Evolutionary conservation across 352 stramenopile species (phyloP).

Genomic region (Globisporangium irregulare): DNA sequence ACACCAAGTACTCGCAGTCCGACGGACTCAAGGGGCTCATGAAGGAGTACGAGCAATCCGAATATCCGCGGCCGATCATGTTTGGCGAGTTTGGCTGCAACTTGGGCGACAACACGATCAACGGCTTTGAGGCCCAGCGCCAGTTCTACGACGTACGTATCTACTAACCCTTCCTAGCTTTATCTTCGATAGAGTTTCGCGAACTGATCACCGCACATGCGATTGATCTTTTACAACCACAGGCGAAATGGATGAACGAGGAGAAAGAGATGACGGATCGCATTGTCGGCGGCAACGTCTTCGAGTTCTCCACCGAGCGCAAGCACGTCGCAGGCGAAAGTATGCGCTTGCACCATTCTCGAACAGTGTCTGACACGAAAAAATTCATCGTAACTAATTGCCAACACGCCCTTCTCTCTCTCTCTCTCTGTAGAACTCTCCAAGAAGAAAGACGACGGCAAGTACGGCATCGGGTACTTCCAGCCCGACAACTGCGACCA

Average conservation of each 20-base stretch:
- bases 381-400: not conserved
- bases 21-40: conserved; percentile 62
- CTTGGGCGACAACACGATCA: conserved; percentile 55
- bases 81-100: conserved; percentile 82
- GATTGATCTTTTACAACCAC: not conserved
- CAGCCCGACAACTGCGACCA: conserved; percentile 68
- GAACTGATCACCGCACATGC: not conserved
- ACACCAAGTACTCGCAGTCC: conserved; percentile 54
- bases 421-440: conserved; percentile 15
- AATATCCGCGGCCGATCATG: conserved; percentile 62
- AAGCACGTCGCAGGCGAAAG: conserved; percentile 37
- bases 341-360: conserved; percentile 8
- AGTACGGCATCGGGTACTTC: conserved; percentile 76
- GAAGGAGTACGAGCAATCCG: conserved; percentile 42
- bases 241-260: conserved; percentile 74
- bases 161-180: not conserved
- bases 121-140: conserved; percentile 67
- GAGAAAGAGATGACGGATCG: conserved; percentile 62
- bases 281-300: conserved; percentile 70
- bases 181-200: not conserved
- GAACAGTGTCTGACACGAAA: not conserved
- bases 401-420: not conserved
- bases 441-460: conserved; percentile 41
- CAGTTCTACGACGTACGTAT: conserved; percentile 38
- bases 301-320: conserved; percentile 68